phyloP scores from a whole-genome alignment of 352 stramenopile genomes.

The Globisporangium paddicum region DNA sequence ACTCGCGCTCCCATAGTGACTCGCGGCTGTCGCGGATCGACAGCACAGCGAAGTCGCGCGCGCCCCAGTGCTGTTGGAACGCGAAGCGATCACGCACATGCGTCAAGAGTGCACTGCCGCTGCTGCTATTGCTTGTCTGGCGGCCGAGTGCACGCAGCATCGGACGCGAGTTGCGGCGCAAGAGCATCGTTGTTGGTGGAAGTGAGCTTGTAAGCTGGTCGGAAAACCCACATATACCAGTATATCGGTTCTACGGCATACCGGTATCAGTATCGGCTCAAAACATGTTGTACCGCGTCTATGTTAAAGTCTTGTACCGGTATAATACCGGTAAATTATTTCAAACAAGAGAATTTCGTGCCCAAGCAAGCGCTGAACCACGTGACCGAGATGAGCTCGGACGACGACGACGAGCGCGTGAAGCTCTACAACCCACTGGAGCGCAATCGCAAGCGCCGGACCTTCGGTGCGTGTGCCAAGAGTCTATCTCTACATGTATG shows the following conservation, averaged over 20 bases:
- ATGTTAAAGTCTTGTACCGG: too few species aligned
- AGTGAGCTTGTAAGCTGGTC: neutral
- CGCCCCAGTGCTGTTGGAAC: neutral
- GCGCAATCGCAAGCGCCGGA: conserved; percentile 56
- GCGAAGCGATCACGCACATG: neutral
- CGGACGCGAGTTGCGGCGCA: neutral
- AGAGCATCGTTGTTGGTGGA: neutral
- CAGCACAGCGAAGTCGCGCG: conserved; percentile 12
- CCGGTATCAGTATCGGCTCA: too few species aligned
- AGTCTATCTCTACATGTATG: neutral
- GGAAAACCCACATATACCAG: too few species aligned
- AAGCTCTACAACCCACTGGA: conserved; percentile 74
- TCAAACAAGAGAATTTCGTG: too few species aligned
- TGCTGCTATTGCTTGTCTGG: neutral
- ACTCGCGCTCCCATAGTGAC: conserved; percentile 47
- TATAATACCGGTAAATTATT: too few species aligned
- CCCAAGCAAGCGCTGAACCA: too few species aligned
- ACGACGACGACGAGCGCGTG: conserved; percentile 48
- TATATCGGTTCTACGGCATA: too few species aligned
- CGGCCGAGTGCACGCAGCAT: neutral
- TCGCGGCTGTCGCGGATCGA: conserved; percentile 46
- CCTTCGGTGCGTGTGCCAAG: conserved; percentile 32
- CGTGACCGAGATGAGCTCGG: conserved; percentile 33
- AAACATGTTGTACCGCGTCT: too few species aligned
- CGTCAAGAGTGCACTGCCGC: neutral